Evolutionary conservation across 2,329 filamentous ascomycete genomes (phyloP), one percentile per base, ranked within the genome.

Genomic region (Trichophyton schoenleinii): DNA sequence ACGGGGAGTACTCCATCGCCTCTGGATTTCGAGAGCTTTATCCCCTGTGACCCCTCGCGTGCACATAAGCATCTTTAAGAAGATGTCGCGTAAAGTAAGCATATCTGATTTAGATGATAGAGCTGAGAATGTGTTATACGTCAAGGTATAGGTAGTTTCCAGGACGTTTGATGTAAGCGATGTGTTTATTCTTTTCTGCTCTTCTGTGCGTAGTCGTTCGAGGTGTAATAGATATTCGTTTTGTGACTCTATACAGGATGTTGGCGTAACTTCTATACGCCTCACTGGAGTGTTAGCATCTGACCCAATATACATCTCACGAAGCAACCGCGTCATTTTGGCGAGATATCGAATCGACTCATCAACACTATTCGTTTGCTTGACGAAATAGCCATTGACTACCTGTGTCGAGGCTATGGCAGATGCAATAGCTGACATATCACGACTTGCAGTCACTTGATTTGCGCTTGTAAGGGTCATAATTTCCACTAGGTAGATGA

Each of bases 11-110:
- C 80, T 83, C 87, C 88, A 94, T n/a, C 79, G 75, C 66, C 83
- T 85, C 69, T 92, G 88, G 11, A 94, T 89, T 72, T 89, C 88
- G 3, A 91, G 72, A 0, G 89, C 89, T 67, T 88, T 89, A 67
- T 91, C 88, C 2, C 86, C 87, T 0, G 87, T 88, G 11, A 94
- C 78, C 1, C 87, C 87, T 60, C 81, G 81, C 1, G 83, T 89
- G 64, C 87, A 89, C 88, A 94, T 91, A 57, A 94, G 79, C 88
- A 94, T 92, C 72, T 91, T 91, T 28, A 94, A 75, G 66, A 83
- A 92, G 0, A 91, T 72, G 67, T 94, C 89, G 61, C 87, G 79
- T 8, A 92, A 75, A 0, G 87, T 88, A 67, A 90, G 81, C 62
- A 81, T 81, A 59, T 88, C 86, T 0, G 87, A 89, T 71, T 94